Evolutionary conservation across 805 yeast species (phyloP).

Genomic region (Ogataea paraovalis): DNA sequence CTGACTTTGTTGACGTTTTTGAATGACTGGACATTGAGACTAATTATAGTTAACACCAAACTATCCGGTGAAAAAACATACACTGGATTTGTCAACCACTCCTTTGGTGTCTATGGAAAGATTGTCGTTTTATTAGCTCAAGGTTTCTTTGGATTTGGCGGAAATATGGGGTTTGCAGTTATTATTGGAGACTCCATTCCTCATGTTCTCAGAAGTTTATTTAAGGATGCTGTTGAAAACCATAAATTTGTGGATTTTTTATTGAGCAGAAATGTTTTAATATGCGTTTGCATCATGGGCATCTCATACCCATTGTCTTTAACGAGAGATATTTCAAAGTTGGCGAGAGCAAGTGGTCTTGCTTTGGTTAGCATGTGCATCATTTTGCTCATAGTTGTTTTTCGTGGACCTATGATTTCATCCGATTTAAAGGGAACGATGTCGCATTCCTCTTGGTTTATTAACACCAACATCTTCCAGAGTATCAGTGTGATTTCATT

Average conservation of each 20-base stretch:
- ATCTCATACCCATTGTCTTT: conserved; percentile 82
- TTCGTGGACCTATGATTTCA: conserved; percentile 65
- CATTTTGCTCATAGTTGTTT: conserved; percentile 68
- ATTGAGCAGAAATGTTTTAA: conserved; percentile 65
- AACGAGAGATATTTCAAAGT: conserved; percentile 72
- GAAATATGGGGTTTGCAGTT: conserved; percentile 88
- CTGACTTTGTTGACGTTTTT: conserved; percentile 58
- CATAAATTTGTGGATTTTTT: conserved; percentile 46
- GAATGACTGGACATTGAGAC: conserved; percentile 82
- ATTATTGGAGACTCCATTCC: conserved; percentile 95
- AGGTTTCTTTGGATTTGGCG: conserved; percentile 90
- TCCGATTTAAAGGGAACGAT: conserved; percentile 45
- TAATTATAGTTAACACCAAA: conserved; percentile 79
- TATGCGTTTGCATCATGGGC: conserved; percentile 61
- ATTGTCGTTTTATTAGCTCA: conserved; percentile 67
- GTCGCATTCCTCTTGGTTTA: conserved; percentile 40
- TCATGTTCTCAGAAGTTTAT: conserved; percentile 69
- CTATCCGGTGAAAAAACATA: conserved; percentile 73
- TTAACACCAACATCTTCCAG: conserved; percentile 70
- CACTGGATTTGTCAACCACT: conserved; percentile 77
- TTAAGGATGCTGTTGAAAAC: conserved; percentile 41
- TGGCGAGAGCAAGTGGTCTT: conserved; percentile 83
- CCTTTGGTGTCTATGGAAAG: conserved; percentile 74
- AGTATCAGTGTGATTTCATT: conserved; percentile 93
- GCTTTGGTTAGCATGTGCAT: conserved; percentile 82